These are phyloP conservation scores for Diplocarpon rosae DNA, from an alignment of 2,329 filamentous ascomycete genomes.

Conservation along the genomic window DNA sequence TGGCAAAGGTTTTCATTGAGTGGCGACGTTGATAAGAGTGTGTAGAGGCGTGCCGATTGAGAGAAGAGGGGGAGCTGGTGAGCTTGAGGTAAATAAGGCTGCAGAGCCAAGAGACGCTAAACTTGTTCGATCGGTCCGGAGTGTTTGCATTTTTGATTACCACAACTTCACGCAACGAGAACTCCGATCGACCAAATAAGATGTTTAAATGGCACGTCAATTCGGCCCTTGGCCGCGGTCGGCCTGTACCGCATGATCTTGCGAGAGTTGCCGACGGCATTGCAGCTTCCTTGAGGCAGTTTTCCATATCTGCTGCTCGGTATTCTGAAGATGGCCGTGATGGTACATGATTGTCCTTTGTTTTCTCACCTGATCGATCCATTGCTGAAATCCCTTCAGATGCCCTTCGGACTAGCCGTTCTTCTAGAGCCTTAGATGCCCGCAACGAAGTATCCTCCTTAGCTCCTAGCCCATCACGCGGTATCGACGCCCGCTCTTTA, in stretches of 20 bases:
- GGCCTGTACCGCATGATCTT: constrained; percentile 23
- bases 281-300: constrained; percentile 24
- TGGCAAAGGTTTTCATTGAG: background rate
- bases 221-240: constrained; percentile 23
- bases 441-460: constrained; percentile 23
- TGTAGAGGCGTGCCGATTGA: too few species aligned
- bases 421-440: constrained; percentile 17
- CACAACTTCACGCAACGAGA: too few species aligned
- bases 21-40: too few species aligned
- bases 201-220: constrained; percentile 29
- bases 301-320: constrained; percentile 22
- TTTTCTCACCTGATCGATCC: too few species aligned
- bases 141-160: too few species aligned
- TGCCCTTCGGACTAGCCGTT: constrained; percentile 8
- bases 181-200: background rate
- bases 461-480: constrained; percentile 16
- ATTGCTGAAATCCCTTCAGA: constrained; percentile 8
- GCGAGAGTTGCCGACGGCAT: constrained; percentile 25
- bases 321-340: constrained; percentile 14
- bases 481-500: constrained; percentile 26
- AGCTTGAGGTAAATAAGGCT: background rate
- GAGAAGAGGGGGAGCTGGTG: too few species aligned
- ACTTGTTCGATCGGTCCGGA: background rate
- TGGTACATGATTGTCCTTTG: background rate
- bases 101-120: too few species aligned